Evolutionary conservation across 164 flowering plant species (phyloP), one percentile per base, ranked within the genome.

Genomic region (Sedum album): DNA sequence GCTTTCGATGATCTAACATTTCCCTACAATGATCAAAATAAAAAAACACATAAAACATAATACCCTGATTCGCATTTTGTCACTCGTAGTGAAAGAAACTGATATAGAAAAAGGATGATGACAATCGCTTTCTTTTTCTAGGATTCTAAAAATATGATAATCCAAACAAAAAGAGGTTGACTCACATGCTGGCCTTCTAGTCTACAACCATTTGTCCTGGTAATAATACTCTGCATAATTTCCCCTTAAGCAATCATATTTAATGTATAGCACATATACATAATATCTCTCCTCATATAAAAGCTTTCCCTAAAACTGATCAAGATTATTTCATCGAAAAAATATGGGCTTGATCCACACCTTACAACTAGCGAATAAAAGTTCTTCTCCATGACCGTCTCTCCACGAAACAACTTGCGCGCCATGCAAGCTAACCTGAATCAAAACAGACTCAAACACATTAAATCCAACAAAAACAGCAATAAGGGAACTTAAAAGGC

Each of bases 401-500:
- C 87, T 82, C 98, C 97, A 94, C 10, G 98, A 94, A 67, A 76
- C 72, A 21, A 91, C 89, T 74, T 86, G 98, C 15, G 92, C 98
- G 69, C 97, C 97, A 64, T 87, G 87, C 80, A 91, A 78, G 77
- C 96, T 91, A 49, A 94, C 91, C 98, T 94, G 80, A 18, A 80
- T 69, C 25, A 71, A 44, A 33, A 65, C 66, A 31, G 70, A 9
- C 5, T 26, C n/a, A 25, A 2, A 57, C 31, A 28, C 17, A 3
- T n/a, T n/a, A n/a, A n/a, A n/a, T n/a, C n/a, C n/a, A n/a, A n/a
- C 33, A 26, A 25, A n/a, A 11, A 31, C n/a, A 49, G 20, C 18
- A 8, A 39, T 35, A 7, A 3, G 3, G 38, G 7, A n/a, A n/a
- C n/a, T n/a, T 35, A 18, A 35, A 17, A 51, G 31, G n/a, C n/a